Evolutionary conservation across 768 basidiomycete genomes (phyloP).

Genomic region (Suillus ampliporus): DNA sequence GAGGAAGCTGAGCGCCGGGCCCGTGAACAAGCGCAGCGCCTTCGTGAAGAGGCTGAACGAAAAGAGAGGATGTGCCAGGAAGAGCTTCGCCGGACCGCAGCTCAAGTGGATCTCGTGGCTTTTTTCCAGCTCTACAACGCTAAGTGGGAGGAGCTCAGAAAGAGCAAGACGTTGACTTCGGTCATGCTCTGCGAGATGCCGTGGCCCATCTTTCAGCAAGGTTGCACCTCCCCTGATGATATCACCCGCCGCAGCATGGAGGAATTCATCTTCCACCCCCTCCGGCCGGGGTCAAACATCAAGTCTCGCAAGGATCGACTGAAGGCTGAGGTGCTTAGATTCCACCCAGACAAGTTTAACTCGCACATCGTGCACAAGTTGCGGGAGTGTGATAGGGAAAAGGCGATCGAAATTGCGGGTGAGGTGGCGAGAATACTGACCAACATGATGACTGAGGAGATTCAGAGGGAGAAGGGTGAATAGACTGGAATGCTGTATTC

Average conservation of each 20-base stretch:
- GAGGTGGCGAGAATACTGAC: slow-evolving; percentile 48
- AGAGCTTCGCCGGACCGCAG: slow-evolving; percentile 16
- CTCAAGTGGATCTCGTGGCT: slow-evolving; percentile 14
- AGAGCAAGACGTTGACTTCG: slow-evolving; percentile 19
- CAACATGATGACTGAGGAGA: slow-evolving; percentile 34
- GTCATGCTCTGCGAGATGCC: slow-evolving; percentile 44
- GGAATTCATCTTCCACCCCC: slow-evolving; percentile 47
- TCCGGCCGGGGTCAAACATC: slow-evolving; percentile 31
- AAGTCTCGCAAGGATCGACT: slow-evolving; percentile 43
- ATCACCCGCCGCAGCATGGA: slow-evolving; percentile 42
- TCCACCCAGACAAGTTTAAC: slow-evolving; percentile 63
- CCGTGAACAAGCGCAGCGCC: slow-evolving; percentile 15
- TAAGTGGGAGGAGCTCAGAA: slow-evolving; percentile 45
- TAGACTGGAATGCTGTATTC: background rate
- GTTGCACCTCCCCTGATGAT: slow-evolving; percentile 27
- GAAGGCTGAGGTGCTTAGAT: slow-evolving; percentile 53
- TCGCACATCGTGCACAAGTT: slow-evolving; percentile 42
- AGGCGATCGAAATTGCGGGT: slow-evolving; percentile 44
- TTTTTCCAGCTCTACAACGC: slow-evolving; percentile 36
- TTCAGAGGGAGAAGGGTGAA: background rate
- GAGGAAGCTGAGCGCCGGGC: slow-evolving; percentile 27
- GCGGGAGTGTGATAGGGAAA: slow-evolving; percentile 34
- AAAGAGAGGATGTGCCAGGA: slow-evolving; percentile 17
- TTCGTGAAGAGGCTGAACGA: slow-evolving; percentile 15
- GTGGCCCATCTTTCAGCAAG: slow-evolving; percentile 46